phyloP scores from a whole-genome alignment of 2,329 filamentous ascomycete species.

The Aspergillus caelatus region DNA sequence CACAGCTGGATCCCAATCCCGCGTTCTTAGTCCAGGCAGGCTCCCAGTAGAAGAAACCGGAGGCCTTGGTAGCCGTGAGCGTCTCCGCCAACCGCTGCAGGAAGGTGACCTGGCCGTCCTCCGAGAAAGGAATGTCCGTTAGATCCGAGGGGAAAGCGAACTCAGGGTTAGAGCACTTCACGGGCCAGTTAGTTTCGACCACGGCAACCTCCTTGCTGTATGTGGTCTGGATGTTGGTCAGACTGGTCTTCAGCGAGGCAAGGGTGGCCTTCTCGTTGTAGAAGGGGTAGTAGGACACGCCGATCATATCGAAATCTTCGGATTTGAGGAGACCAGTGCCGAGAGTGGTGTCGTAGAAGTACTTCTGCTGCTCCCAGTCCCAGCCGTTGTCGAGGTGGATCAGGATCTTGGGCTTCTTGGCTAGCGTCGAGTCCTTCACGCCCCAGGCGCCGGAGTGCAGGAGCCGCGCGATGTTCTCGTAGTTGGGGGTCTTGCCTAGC shows the following conservation, averaged over 20 bases:
- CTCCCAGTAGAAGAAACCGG: constrained; percentile 74
- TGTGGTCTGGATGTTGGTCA: constrained; percentile 61
- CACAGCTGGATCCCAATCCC: constrained; percentile 65
- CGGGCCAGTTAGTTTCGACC: constrained; percentile 72
- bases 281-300: constrained; percentile 74
- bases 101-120: constrained; percentile 65
- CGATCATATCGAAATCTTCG: constrained; percentile 70
- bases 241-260: constrained; percentile 55
- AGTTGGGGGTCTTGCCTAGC: constrained; percentile 58
- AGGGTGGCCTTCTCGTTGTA: constrained; percentile 65
- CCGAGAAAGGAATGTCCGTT: constrained; percentile 62
- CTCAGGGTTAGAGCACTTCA: constrained; percentile 60
- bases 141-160: constrained; percentile 65
- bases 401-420: constrained; percentile 67
- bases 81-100: constrained; percentile 62
- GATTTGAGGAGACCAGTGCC: constrained; percentile 52
- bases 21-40: constrained; percentile 71
- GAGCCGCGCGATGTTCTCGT: constrained; percentile 64
- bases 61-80: constrained; percentile 58
- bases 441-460: constrained; percentile 67
- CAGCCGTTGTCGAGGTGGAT: constrained; percentile 77
- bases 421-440: constrained; percentile 64
- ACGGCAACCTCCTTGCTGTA: constrained; percentile 71
- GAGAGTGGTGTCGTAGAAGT: constrained; percentile 65
- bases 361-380: constrained; percentile 67